phyloP scores from a whole-genome alignment of 352 stramenopile species.

The Pythium angustatum region DNA sequence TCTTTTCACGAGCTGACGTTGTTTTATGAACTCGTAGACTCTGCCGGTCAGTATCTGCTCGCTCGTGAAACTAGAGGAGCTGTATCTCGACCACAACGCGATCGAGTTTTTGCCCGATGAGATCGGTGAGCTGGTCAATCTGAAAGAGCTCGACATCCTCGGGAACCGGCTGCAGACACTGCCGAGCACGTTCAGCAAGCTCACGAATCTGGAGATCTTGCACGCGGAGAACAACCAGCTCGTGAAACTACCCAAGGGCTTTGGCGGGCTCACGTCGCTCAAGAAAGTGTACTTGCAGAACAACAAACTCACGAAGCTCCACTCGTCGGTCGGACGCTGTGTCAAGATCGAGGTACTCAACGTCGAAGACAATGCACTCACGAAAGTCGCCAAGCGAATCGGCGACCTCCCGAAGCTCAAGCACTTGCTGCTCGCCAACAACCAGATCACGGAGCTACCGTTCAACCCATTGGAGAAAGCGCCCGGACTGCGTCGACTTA shows the following conservation, averaged over 20 bases:
- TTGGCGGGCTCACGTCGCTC: slow-evolving; percentile 64
- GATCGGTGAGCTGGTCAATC: slow-evolving; percentile 68
- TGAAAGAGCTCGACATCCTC: slow-evolving; percentile 75
- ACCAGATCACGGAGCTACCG: slow-evolving; percentile 75
- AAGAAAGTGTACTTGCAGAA: slow-evolving; percentile 86
- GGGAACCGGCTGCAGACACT: slow-evolving; percentile 69
- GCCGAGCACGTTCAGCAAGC: slow-evolving; percentile 64
- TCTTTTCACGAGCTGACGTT: neutral
- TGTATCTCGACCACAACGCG: slow-evolving; percentile 83
- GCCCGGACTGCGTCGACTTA: slow-evolving; percentile 70
- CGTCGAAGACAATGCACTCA: slow-evolving; percentile 79
- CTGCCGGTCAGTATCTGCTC: slow-evolving; percentile 66
- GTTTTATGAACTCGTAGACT: slow-evolving; percentile 28
- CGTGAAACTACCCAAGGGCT: slow-evolving; percentile 71
- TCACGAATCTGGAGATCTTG: slow-evolving; percentile 77
- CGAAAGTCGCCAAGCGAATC: slow-evolving; percentile 85
- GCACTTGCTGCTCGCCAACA: slow-evolving; percentile 84
- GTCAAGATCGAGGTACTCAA: slow-evolving; percentile 82
- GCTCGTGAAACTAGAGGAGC: slow-evolving; percentile 72
- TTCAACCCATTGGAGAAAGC: slow-evolving; percentile 80
- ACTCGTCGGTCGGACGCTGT: slow-evolving; percentile 76
- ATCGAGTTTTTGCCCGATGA: slow-evolving; percentile 70
- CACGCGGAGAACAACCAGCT: slow-evolving; percentile 81
- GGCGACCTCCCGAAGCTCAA: slow-evolving; percentile 75
- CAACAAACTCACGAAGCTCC: slow-evolving; percentile 80